These are phyloP conservation scores for Curvularia verruculosa DNA, from an alignment of 2,329 filamentous ascomycete genomes.

Conservation along the genomic window DNA sequence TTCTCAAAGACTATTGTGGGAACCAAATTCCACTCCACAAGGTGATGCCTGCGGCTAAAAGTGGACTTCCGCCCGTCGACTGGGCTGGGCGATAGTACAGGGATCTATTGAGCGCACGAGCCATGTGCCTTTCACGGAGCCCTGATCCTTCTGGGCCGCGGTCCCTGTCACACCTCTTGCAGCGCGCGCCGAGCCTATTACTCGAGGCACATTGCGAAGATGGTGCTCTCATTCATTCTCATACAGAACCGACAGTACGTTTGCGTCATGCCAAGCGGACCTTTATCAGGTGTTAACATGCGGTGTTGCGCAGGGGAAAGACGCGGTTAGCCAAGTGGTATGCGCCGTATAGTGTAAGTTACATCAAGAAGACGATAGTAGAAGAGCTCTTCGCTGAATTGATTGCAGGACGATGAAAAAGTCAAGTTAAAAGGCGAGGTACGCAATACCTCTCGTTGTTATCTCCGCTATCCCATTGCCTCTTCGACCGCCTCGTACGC, in stretches of 20 bases:
- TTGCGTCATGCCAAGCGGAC: neutral
- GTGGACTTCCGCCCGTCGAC: slow-evolving; percentile 13
- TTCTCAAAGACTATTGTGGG: neutral
- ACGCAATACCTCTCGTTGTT: slow-evolving; percentile 35
- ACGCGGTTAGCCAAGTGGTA: slow-evolving; percentile 99
- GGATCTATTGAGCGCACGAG: slow-evolving; percentile 10
- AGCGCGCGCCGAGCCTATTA: slow-evolving; percentile 18
- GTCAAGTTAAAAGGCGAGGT: slow-evolving; percentile 98
- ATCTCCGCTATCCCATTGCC: neutral
- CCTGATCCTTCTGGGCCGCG: slow-evolving; percentile 2
- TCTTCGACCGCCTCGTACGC: slow-evolving; percentile 1
- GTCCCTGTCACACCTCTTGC: slow-evolving; percentile 4
- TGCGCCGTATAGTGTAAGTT: slow-evolving; percentile 81
- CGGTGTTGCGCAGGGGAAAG: slow-evolving; percentile 73
- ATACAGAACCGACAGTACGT: slow-evolving; percentile 85
- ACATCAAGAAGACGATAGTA: neutral
- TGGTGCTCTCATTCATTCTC: slow-evolving; percentile 83
- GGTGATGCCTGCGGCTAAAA: slow-evolving; percentile 16
- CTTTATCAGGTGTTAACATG: neutral
- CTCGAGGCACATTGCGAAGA: slow-evolving; percentile 34
- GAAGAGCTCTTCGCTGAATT: slow-evolving; percentile 21
- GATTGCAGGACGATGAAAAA: slow-evolving; percentile 84
- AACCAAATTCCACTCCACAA: neutral
- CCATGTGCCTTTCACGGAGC: slow-evolving; percentile 9
- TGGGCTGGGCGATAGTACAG: slow-evolving; percentile 13